Base-by-base conservation (phyloP, 1,284 basidiomycete genomes). In the Athelia sp. region DNA sequence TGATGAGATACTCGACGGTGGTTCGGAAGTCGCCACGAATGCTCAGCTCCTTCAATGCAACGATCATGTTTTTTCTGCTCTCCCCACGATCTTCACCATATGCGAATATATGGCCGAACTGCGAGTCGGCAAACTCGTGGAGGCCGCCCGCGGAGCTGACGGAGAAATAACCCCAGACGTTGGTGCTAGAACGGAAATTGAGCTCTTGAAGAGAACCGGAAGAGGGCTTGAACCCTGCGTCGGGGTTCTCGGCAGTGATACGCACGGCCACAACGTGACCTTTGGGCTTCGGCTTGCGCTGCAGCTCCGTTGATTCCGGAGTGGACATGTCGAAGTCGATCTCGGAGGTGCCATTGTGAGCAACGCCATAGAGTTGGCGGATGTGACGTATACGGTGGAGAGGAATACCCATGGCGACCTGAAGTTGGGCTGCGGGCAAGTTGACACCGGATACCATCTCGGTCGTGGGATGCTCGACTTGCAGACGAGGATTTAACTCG, bases 81-180 rank as follows among this genome's bases (percentile, higher is more conserved):
- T 99, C 96, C 54, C 83, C 78, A 58, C 97, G 90, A 67, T 99
- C 95, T 68, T 96, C 90, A 51, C 97, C 97, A 64, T 98, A 99
- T 24, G 97, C 96, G 62, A 99, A 99, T 65, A 99, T 97, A 68
- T 99, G 97, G 49, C 97, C 97, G 65, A 99, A 99, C 62, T 98
- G 93, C 22, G 93, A 97, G 68, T 98, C 94, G 48, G 97, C 97
- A 62, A 95, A 99, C 71, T 99, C 95, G 73, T 99, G 97, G 51
- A 99, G 82, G 68, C 94, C 97, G 69, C 97, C 97, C 23, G 94
- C 88, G 34, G 88, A 88, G 49, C 85, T 86, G 62, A 99, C 97
- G 19, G 96, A 98, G 80, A 99, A 99, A 78, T 99, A 96, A 60
- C 97, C 97, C 97, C 97, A 99, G 50, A 98, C 95, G 58, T 98